Evolutionary conservation across 2,329 filamentous ascomycete genomes (phyloP).

Genomic region (Xylariaceae sp.): DNA sequence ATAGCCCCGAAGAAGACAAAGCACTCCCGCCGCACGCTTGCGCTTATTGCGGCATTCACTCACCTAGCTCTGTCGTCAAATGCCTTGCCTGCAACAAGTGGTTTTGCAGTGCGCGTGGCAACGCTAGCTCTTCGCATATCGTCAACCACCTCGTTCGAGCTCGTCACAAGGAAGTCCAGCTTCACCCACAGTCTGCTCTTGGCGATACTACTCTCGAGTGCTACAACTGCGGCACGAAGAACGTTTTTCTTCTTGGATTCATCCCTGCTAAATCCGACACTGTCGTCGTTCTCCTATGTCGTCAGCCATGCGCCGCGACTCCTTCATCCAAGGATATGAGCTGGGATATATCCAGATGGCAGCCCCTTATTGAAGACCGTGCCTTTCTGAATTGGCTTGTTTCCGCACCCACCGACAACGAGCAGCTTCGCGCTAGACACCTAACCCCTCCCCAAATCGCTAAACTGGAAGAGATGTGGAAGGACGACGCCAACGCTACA

Average conservation of each 20-base stretch:
- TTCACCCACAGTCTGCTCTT: conserved; percentile 89
- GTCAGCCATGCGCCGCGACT: conserved; percentile 93
- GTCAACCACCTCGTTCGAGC: conserved; percentile 97
- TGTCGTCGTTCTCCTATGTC: conserved; percentile 93
- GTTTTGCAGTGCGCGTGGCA: conserved; percentile 98
- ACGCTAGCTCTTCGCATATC: conserved; percentile 95
- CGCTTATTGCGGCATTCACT: conserved; percentile 98
- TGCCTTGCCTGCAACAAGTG: conserved; percentile 95
- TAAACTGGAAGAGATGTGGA: conserved; percentile 98
- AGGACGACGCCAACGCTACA: conserved; percentile 88
- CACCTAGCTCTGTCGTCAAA: conserved; percentile 92
- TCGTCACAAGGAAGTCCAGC: conserved; percentile 97
- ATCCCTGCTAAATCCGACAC: conserved; percentile 99
- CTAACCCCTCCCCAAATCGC: conserved; percentile 93
- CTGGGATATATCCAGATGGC: conserved; percentile 98
- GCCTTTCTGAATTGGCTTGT: conserved; percentile 96
- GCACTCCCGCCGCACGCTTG: conserved; percentile 94
- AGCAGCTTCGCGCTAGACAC: conserved; percentile 93
- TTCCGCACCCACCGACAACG: conserved; percentile 84
- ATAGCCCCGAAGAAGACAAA: conserved; percentile 75
- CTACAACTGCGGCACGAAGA: conserved; percentile 99
- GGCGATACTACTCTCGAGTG: conserved; percentile 97
- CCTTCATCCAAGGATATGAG: conserved; percentile 99
- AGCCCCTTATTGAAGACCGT: conserved; percentile 94
- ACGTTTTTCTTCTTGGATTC: conserved; percentile 95